These are phyloP conservation scores for Lindgomyces ingoldianus DNA, from an alignment of 495 filamentous ascomycete species.

Conservation along the genomic window DNA sequence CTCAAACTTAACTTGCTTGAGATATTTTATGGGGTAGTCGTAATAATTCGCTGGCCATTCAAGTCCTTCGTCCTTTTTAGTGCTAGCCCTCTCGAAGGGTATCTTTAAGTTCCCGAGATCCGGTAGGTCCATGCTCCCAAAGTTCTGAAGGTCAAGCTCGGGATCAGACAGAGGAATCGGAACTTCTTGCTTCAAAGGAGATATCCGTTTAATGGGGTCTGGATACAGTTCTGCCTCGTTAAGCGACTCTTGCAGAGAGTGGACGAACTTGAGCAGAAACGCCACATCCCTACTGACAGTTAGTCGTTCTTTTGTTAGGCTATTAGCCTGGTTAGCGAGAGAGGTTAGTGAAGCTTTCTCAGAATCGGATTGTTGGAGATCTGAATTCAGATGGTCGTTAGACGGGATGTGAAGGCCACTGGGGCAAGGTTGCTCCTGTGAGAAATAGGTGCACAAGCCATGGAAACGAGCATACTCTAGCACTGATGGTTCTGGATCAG, in stretches of 20 bases:
- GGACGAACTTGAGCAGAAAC: conserved; percentile 20
- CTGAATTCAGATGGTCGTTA: conserved; percentile 12
- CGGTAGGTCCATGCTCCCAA: conserved; percentile 27
- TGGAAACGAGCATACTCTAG: conserved; percentile 51
- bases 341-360: conserved; percentile 3
- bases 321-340: conserved; percentile 5
- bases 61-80: conserved; percentile 54
- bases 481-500: conserved; percentile 38
- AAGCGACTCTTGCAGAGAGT: neutral
- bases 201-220: neutral
- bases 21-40: conserved; percentile 35
- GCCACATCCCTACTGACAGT: conserved; percentile 24
- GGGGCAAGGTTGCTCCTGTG: neutral
- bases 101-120: conserved; percentile 20
- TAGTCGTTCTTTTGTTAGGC: conserved; percentile 34
- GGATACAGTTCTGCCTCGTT: neutral
- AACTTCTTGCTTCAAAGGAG: conserved; percentile 34
- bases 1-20: conserved; percentile 43
- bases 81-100: conserved; percentile 51
- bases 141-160: conserved; percentile 40
- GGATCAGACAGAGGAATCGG: conserved; percentile 39
- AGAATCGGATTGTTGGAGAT: conserved; percentile 8
- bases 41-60: conserved; percentile 47
- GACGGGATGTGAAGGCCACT: neutral
- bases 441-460: conserved; percentile 30